phyloP scores from a whole-genome alignment of 257 asterid genomes.

The Catharanthus roseus region DNA sequence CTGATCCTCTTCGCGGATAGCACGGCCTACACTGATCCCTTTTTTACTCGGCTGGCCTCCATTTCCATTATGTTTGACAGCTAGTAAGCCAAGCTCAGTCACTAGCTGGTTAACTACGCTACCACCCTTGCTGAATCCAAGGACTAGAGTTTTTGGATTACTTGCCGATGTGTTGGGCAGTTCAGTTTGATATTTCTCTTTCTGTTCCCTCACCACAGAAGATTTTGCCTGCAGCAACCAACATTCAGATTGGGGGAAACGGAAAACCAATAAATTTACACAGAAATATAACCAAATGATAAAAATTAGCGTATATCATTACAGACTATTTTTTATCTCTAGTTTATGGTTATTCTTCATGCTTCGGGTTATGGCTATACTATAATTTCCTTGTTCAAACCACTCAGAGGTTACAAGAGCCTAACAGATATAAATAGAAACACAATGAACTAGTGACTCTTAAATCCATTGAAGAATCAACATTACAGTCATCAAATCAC shows the following conservation, averaged over 20 bases:
- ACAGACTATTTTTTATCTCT: not conserved
- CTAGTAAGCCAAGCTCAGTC: slow-evolving; percentile 58
- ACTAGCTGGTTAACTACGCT: slow-evolving; percentile 77
- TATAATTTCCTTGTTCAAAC: too few species aligned
- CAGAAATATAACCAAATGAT: not conserved
- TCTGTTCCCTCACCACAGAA: slow-evolving; percentile 38
- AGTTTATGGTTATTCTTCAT: not conserved
- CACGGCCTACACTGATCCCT: slow-evolving; percentile 23
- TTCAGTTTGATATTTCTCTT: slow-evolving; percentile 39
- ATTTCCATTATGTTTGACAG: slow-evolving; percentile 27
- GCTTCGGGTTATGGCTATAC: not conserved
- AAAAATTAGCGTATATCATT: not conserved
- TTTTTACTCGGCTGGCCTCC: slow-evolving; percentile 25
- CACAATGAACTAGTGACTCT: too few species aligned
- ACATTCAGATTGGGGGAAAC: not conserved
- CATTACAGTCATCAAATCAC: not conserved
- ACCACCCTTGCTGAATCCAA: slow-evolving; percentile 98
- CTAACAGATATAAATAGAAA: too few species aligned
- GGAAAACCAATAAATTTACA: not conserved
- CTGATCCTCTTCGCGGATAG: slow-evolving; percentile 32
- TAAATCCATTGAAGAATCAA: too few species aligned
- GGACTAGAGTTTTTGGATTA: slow-evolving; percentile 61
- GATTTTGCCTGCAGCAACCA: slow-evolving; percentile 49
- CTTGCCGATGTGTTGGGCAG: slow-evolving; percentile 32
- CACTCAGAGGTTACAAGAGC: too few species aligned